These are phyloP conservation scores for Trametes cinnabarina DNA, from an alignment of 768 basidiomycete species.

Conservation along the genomic window DNA sequence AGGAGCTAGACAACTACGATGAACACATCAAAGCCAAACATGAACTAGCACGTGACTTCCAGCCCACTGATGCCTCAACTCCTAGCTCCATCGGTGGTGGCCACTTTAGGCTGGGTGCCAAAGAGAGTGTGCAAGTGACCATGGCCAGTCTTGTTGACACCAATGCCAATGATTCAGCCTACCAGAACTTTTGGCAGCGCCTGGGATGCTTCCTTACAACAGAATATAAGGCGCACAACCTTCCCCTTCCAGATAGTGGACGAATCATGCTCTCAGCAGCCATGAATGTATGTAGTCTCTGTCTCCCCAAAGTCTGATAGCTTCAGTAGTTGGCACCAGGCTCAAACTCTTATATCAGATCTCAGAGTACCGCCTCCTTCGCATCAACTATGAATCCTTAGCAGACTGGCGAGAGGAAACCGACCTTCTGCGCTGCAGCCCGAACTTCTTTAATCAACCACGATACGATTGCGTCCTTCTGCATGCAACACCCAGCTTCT, in stretches of 20 bases:
- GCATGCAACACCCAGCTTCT: not conserved
- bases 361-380: not conserved
- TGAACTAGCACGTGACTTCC: not conserved
- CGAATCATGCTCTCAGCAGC: not conserved
- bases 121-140: not conserved
- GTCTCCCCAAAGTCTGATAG: not conserved
- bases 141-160: not conserved
- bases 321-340: too few relatives aligned
- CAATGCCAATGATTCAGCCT: not conserved
- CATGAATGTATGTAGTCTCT: not conserved
- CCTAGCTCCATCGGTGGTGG: not conserved
- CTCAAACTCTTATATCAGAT: not conserved
- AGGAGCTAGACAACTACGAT: not conserved
- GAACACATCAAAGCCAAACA: not conserved
- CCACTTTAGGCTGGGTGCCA: not conserved
- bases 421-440: constrained; percentile 6
- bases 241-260: not conserved
- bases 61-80: not conserved
- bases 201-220: not conserved
- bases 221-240: not conserved
- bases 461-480: not conserved
- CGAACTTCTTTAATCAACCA: not conserved
- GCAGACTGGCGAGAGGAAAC: not conserved
- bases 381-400: constrained; percentile 2
- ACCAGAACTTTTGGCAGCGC: not conserved